Evolutionary conservation across 129 eudicot species (phyloP), one percentile per base, ranked within the genome.

Genomic region (Artemisia annua): DNA sequence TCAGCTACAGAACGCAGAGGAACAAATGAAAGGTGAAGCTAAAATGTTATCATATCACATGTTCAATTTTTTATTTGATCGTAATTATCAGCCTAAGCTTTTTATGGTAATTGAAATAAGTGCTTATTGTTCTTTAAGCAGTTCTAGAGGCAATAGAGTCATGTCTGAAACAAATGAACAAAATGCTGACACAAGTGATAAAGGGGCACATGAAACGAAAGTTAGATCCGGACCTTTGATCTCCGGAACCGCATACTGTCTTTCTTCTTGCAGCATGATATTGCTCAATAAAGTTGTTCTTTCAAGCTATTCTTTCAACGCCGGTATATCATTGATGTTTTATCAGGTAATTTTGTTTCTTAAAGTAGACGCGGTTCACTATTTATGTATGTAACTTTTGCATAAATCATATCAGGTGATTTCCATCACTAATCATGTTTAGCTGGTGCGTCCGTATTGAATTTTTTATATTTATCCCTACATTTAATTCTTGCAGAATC

Each of bases 191-290:
- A 48, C 57, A 58, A 74, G 69, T 66, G 87, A 79, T 60, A 82
- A 83, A 71, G 79, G 84, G 79, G 90, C 70, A 26, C 85, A 85
- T 22, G 82, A 77, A 79, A 51, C 54, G 35, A 88, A 81, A 78
- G 79, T 72, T 72, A 77, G 63, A 66, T 75, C 83, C 3, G 88
- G 85, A 69, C 90, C 96, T 14, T 78, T 87, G 57, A 50, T 90
- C 48, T 83, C 96, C 49, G 96, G 94, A 53, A 69, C 86, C 20
- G 94, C 94, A 44, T 90, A 90, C 60, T 90, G 96, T 83, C 71
- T 90, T 52, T 87, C 96, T 66, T 90, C 96, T 78, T 90, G 96
- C 81, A 81, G 96, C 84, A 90, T 90, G 96, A 90, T 90, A 51
- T 75, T 90, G 87, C 89, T 90, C 61, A 90, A 90, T 71, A 90